phyloP scores from a whole-genome alignment of 2,329 filamentous ascomycete species.

The Phoma sp. region DNA sequence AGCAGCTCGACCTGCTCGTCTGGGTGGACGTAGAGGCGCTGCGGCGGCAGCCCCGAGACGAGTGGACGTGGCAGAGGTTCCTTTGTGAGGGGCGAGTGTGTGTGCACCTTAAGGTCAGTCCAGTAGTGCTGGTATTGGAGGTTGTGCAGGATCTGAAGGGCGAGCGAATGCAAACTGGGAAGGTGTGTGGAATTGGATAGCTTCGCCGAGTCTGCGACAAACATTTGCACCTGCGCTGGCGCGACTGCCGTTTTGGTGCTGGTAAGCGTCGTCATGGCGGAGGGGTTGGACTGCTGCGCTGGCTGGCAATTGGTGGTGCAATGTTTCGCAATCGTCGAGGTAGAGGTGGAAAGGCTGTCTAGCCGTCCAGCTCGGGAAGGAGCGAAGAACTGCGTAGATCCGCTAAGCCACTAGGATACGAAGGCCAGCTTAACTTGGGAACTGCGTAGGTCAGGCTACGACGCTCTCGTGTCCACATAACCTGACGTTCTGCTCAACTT shows the following conservation, averaged over 20 bases:
- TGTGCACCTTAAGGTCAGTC: constrained; percentile 67
- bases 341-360: constrained; percentile 23
- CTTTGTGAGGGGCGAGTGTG: constrained; percentile 51
- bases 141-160: constrained; percentile 71
- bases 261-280: constrained; percentile 36
- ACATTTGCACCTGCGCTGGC: constrained; percentile 43
- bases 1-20: constrained; percentile 81
- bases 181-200: constrained; percentile 29
- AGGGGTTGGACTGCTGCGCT: constrained; percentile 17
- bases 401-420: constrained; percentile 16
- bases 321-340: constrained; percentile 29
- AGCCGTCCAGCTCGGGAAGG: constrained; percentile 39
- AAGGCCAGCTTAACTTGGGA: constrained; percentile 16
- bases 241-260: constrained; percentile 34
- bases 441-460: constrained; percentile 11
- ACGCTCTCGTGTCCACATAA: constrained; percentile 7
- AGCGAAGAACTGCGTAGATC: constrained; percentile 34
- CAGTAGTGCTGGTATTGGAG: constrained; percentile 79
- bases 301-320: constrained; percentile 33
- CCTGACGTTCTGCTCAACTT: not conserved
- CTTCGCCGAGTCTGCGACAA: constrained; percentile 30
- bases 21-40: constrained; percentile 78
- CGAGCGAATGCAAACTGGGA: constrained; percentile 57
- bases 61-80: constrained; percentile 64
- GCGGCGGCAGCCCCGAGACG: constrained; percentile 75